Evolutionary conservation across 371 early-diverging fungal species (phyloP), one percentile per base, ranked within the genome.

Genomic region (Mortierella sp.): DNA sequence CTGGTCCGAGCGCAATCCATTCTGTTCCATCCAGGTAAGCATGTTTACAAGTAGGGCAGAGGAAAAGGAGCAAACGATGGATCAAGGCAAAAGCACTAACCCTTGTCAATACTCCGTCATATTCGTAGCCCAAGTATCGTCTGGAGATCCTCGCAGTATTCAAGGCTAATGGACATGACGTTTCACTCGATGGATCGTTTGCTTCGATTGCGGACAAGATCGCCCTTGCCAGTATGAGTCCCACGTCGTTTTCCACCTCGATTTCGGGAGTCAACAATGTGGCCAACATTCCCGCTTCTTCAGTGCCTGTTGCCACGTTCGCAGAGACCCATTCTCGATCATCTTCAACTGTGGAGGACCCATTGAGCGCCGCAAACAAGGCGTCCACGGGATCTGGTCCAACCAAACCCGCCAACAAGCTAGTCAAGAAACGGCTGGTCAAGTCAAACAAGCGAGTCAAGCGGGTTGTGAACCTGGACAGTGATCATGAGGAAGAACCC

Each of bases 1-100:
- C 7, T 87, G 87, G 86, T 79, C 87, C 1, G 81, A 83, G 29
- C 84, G 85, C 13, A 90, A 90, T 46, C 88, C 90, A 2, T 88
- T 90, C 66, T 84, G 87, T 21, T 47, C 64, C 5, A 47, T 70
- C 28, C 83, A 87, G 80, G 88, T 86, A 81, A 68, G 40, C 2
- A 9, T 19, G 6, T 29, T 17, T 34, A 19, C 22, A 39, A 34
- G 10, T 34, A 34, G 34, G 3, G 1, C 4, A 2, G 19, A 1
- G n/a, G 27, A 29, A 50, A 17, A 46, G 27, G 10, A 47, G 24
- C 19, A 8, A 6, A 34, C 25, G 19, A 24, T 47, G 24, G 2
- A 12, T 21, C 34, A 29, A 16, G 19, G 28, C 24, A 27, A 1
- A 34, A 29, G 39, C 16, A 0, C 5, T 39, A 5, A 6, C 10